Conservation (phyloP, 768 basidiomycete species). For the Suillus tomentosus region DNA sequence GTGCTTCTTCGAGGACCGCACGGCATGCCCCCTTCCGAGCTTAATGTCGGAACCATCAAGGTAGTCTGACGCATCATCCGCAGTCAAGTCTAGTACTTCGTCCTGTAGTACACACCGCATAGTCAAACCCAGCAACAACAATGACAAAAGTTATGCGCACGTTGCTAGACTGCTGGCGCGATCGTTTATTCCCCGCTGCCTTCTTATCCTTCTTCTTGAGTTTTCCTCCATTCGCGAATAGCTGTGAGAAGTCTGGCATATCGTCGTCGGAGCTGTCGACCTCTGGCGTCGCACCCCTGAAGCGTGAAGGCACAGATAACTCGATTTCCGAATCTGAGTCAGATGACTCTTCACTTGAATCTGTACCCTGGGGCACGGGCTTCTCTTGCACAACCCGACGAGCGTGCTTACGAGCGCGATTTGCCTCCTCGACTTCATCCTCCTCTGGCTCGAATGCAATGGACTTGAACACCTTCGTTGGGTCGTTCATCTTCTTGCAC, state of each 20-base stretch:
- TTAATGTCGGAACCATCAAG: slow-evolving; percentile 33
- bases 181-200: not conserved
- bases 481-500: slow-evolving; percentile 68
- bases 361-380: slow-evolving; percentile 12
- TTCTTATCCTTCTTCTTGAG: slow-evolving; percentile 33
- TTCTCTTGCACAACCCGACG: slow-evolving; percentile 15
- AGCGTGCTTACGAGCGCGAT: slow-evolving; percentile 34
- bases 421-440: slow-evolving; percentile 51
- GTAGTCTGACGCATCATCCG: slow-evolving; percentile 30
- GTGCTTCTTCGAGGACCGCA: slow-evolving; percentile 2
- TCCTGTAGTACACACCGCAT: slow-evolving; percentile 11
- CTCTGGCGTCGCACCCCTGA: slow-evolving; percentile 23
- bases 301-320: slow-evolving; percentile 7
- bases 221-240: slow-evolving; percentile 33
- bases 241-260: slow-evolving; percentile 48
- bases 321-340: slow-evolving; percentile 16
- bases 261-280: slow-evolving; percentile 54
- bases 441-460: slow-evolving; percentile 69
- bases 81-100: slow-evolving; percentile 29
- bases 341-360: slow-evolving; percentile 7
- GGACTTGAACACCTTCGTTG: slow-evolving; percentile 57
- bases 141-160: not conserved
- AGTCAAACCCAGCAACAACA: not conserved
- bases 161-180: not conserved
- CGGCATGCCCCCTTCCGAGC: not conserved